A percentile compares a stretch with the other conserved stretches of the same genome.
Conservation (phyloP, 139 green algal genomes). For the Eudorina sp. region DNA sequence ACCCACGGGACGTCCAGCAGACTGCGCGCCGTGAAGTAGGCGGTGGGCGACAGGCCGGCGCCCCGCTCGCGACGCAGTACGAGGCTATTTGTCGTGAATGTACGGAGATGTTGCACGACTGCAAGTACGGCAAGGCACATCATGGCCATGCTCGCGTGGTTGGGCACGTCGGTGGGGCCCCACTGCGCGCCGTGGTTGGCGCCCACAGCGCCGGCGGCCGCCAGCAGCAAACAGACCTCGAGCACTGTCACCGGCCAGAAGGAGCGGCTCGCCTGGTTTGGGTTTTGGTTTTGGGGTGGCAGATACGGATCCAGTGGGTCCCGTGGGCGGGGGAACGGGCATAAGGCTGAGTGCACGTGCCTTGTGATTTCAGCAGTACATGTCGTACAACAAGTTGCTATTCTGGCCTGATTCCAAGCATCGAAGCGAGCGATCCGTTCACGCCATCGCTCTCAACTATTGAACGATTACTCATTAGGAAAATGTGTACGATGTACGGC, state of each 20-base stretch:
- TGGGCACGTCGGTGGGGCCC: constrained; percentile 24
- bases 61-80: constrained; percentile 42
- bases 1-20: constrained; percentile 57
- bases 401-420: too few relatives aligned
- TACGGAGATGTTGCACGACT: constrained; percentile 38
- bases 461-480: too few relatives aligned
- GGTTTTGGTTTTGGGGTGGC: neutral
- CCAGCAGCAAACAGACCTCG: constrained; percentile 23
- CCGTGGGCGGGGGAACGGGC: too few relatives aligned
- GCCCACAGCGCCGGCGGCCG: neutral
- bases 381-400: too few relatives aligned
- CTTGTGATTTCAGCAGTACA: too few relatives aligned
- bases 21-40: constrained; percentile 48
- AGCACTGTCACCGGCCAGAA: neutral
- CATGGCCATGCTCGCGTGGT: constrained; percentile 13
- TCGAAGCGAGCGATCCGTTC: too few relatives aligned
- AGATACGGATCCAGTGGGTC: too few relatives aligned
- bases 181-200: constrained; percentile 13
- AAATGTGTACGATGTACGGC: too few relatives aligned
- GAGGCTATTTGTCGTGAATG: constrained; percentile 6
- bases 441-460: too few relatives aligned
- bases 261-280: constrained; percentile 7
- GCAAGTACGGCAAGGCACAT: constrained; percentile 31
- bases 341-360: too few relatives aligned
- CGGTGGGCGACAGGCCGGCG: constrained; percentile 47